Percentiles rank a stretch among this genome's conserved stretches.
These are phyloP conservation scores for Bidens hawaiensis DNA, from an alignment of 140 eudicot genomes.

Conservation along the genomic window DNA sequence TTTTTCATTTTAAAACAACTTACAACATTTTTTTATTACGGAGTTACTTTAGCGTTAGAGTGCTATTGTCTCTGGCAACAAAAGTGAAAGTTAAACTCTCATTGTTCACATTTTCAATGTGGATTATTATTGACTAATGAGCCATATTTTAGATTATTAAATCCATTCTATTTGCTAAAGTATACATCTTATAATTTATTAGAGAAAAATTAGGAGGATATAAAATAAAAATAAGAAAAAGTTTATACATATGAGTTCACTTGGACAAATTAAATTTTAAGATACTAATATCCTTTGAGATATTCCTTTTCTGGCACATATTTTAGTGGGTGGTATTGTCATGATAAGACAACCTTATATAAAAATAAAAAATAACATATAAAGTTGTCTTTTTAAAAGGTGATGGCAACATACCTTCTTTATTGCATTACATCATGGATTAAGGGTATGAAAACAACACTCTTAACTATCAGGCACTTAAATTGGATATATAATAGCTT, in stretches of 20 bases:
- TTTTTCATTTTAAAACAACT: no score
- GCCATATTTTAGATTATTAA: no score
- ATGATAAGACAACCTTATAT: constrained; percentile 2
- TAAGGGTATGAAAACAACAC: constrained; percentile 3
- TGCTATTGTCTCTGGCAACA: no score
- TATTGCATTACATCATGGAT: neutral
- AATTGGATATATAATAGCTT: neutral
- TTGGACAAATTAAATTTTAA: constrained; percentile 13
- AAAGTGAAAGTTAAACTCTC: no score
- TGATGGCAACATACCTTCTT: constrained; percentile 3
- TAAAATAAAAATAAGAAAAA: no score
- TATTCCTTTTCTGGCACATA: neutral
- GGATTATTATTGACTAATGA: no score
- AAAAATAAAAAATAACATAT: neutral
- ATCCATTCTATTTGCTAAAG: no score
- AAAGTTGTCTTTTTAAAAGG: neutral
- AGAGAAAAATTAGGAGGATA: no score
- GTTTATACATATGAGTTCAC: neutral
- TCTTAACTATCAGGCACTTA: neutral
- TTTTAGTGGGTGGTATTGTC: constrained; percentile 3
- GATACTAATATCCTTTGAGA: neutral
- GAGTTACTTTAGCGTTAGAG: no score
- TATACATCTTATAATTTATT: no score
- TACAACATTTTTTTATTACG: no score
- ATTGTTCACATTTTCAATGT: no score